These are phyloP conservation scores for Sphagnum fallax DNA, from an alignment of 228 moss, liverwort and hornwort species.

Conservation along the genomic window DNA sequence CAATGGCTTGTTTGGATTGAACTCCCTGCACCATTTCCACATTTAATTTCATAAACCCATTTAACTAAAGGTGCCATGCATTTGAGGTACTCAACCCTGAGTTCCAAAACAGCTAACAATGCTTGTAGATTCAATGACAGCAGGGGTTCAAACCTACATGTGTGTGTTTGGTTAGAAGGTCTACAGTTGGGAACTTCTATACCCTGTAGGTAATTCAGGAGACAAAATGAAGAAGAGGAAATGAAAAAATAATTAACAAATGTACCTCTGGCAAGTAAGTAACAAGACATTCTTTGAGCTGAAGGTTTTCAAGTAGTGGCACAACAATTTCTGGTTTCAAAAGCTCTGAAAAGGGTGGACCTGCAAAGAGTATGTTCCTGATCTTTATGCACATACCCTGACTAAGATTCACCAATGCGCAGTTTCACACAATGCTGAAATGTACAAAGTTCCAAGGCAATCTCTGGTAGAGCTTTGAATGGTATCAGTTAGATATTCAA, in stretches of 20 bases:
- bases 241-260: background rate
- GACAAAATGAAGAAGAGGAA: background rate
- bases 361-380: constrained; percentile 24
- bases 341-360: constrained; percentile 85
- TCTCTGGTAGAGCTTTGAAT: too few species aligned
- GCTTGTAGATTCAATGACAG: too few species aligned
- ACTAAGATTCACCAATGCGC: background rate
- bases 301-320: constrained; percentile 61
- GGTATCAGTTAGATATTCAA: too few species aligned
- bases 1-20: constrained; percentile 72
- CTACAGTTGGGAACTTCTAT: too few species aligned
- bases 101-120: too few species aligned
- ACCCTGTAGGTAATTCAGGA: background rate
- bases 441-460: background rate
- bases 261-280: constrained; percentile 81
- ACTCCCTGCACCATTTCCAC: constrained; percentile 48
- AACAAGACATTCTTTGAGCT: constrained; percentile 70
- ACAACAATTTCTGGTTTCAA: constrained; percentile 72
- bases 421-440: background rate
- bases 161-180: too few species aligned
- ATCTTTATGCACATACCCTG: background rate
- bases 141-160: too few species aligned
- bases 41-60: background rate
- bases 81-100: too few species aligned
- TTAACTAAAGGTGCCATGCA: background rate